Evolutionary conservation across 2,329 filamentous ascomycete genomes (phyloP).

Genomic region (Colletotrichum sp.): DNA sequence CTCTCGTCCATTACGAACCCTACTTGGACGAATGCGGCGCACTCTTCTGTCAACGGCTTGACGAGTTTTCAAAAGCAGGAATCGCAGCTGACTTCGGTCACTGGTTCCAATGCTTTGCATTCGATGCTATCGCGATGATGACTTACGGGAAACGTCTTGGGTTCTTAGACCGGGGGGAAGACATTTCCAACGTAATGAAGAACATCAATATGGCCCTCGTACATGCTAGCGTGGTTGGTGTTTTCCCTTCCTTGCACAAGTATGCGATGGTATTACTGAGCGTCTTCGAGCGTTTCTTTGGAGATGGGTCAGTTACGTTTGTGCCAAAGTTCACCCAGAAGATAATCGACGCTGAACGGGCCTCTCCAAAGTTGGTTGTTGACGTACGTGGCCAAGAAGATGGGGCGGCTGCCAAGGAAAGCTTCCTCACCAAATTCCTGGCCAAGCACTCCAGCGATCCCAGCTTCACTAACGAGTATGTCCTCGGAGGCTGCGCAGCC

Average conservation of each 20-base stretch:
- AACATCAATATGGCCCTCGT: constrained; percentile 37
- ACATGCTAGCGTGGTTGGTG: constrained; percentile 44
- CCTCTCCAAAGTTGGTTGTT: constrained; percentile 15
- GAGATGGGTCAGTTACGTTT: constrained; percentile 8
- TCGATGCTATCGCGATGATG: constrained; percentile 58
- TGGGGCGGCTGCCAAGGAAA: constrained; percentile 30
- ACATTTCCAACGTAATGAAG: constrained; percentile 46
- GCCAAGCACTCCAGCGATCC: constrained; percentile 43
- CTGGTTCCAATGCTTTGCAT: constrained; percentile 53
- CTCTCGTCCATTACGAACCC: constrained; percentile 51
- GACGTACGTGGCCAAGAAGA: constrained; percentile 4
- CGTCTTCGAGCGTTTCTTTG: constrained; percentile 28
- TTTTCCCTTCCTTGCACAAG: constrained; percentile 44
- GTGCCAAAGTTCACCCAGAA: constrained; percentile 32
- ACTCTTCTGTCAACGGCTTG: constrained; percentile 41
- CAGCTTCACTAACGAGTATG: constrained; percentile 41
- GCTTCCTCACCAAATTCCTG: constrained; percentile 47
- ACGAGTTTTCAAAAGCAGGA: constrained; percentile 35
- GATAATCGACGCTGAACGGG: constrained; percentile 33
- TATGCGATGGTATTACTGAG: constrained; percentile 34
- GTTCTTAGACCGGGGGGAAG: constrained; percentile 50
- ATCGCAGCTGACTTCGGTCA: constrained; percentile 41
- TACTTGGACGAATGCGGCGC: constrained; percentile 53
- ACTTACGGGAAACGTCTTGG: constrained; percentile 44
- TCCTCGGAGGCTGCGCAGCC: constrained; percentile 27